Evolutionary conservation across 805 yeast genomes (phyloP), one percentile per base, ranked within the genome.

Genomic region (Candida ascalaphidarum): DNA sequence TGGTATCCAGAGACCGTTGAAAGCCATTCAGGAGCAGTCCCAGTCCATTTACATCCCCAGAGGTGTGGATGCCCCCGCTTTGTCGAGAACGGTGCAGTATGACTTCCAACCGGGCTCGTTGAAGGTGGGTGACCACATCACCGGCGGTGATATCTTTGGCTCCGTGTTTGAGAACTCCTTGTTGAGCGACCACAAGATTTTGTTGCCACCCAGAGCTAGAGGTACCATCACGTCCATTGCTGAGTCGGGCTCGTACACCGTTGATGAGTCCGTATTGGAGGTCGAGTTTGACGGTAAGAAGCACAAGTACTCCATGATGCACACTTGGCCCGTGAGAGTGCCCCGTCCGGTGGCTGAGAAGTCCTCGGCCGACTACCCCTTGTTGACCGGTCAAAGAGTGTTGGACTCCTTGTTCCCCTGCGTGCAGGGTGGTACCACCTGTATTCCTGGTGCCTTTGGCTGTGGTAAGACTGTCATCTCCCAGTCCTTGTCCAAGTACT

Each of bases 361-460:
- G 56, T 64, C 85, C 39, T 66, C 94, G 36, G 97, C 98, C 23
- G 92, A 89, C 61, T 75, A 81, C 59, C 99, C 99, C 29, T 71
- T 92, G 46, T 73, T 92, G 48, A 92, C 99, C 12, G 99, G 99
- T 50, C 99, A 92, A 70, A 83, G 99, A 73, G 99, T 92, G 28
- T 71, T 92, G 58, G 99, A 92, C 62, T 80, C 98, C 17, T 73
- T 92, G 41, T 92, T 92, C 74, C 99, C 99, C 26, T 82, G 94
- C 76, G 99, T 92, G 46, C 98, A 92, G 70, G 99, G 99, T 67
- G 99, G 99, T 69, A 92, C 99, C 22, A 92, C 99, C 20, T 94
- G 98, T 81, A 92, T 92, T 58, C 99, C 99, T 26, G 99, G 99
- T 65, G 99, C 99, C 39, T 92, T 92, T 49, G 99, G 99, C 40